These are phyloP conservation scores for Stachybotrys echinatus DNA, from an alignment of 2,329 filamentous ascomycete species.

Conservation along the genomic window DNA sequence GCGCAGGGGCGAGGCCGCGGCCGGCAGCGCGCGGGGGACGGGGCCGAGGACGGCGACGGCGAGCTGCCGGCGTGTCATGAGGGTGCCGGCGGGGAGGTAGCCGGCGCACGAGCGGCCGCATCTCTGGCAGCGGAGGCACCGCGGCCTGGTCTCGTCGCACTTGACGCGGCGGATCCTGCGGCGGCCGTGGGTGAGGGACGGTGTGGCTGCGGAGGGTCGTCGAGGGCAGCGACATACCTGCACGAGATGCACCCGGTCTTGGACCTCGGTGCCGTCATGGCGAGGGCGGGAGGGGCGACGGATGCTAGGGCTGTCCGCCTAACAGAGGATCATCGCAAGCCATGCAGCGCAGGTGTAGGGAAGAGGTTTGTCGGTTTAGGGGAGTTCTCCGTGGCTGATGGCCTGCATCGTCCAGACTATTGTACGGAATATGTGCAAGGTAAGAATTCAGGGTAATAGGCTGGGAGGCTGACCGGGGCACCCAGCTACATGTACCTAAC, in stretches of 20 bases:
- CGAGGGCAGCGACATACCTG: neutral
- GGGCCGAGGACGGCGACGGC: constrained; percentile 22
- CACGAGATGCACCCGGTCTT: neutral
- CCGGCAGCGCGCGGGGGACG: constrained; percentile 14
- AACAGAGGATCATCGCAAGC: no score
- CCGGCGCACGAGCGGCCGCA: constrained; percentile 26
- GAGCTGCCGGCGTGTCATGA: constrained; percentile 24
- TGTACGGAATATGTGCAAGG: no score
- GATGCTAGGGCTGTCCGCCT: no score
- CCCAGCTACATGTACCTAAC: no score
- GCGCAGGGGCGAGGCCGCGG: constrained; percentile 1
- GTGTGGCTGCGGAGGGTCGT: neutral
- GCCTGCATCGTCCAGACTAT: no score
- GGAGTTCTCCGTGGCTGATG: no score
- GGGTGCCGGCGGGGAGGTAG: constrained; percentile 17
- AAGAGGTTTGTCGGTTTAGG: no score
- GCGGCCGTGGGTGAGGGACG: no score
- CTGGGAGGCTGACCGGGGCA: no score
- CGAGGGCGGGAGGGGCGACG: no score
- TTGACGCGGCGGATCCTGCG: constrained; percentile 30
- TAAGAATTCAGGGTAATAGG: no score
- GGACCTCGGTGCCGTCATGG: neutral
- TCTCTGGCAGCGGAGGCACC: constrained; percentile 18
- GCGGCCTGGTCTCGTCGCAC: constrained; percentile 26
- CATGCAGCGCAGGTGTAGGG: no score